Percentiles rank a stretch among this genome's conserved stretches.
Evolutionary conservation across 306 rosid genomes (phyloP).

Genomic region (Cercis canadensis): DNA sequence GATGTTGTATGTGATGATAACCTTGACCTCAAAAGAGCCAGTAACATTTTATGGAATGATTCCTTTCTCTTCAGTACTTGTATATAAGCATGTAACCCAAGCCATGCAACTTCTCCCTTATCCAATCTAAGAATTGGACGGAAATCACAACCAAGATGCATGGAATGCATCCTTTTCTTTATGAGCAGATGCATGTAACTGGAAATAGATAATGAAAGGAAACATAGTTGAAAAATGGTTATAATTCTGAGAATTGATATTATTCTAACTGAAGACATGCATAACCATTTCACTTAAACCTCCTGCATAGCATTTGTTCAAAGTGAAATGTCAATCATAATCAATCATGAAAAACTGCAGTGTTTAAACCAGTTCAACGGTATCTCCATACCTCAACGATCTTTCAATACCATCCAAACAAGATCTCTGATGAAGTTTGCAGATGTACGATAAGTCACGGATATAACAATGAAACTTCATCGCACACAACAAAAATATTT

Average conservation of each 20-base stretch:
- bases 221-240: slow-evolving; percentile 19
- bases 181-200: slow-evolving; percentile 73
- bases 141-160: slow-evolving; percentile 37
- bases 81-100: slow-evolving; percentile 74
- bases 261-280: slow-evolving; percentile 11
- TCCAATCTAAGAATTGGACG: slow-evolving; percentile 60
- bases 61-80: slow-evolving; percentile 73
- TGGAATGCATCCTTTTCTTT: slow-evolving; percentile 67
- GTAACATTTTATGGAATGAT: slow-evolving; percentile 65
- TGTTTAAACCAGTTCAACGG: slow-evolving; percentile 13
- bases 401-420: slow-evolving; percentile 49
- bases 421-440: slow-evolving; percentile 52
- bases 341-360: slow-evolving; percentile 18
- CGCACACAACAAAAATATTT: slow-evolving; percentile 71
- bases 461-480: slow-evolving; percentile 89
- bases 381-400: slow-evolving; percentile 67
- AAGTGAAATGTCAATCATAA: slow-evolving; percentile 28
- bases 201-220: slow-evolving; percentile 33
- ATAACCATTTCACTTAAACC: slow-evolving; percentile 13
- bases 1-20: slow-evolving; percentile 50
- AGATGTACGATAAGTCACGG: slow-evolving; percentile 62
- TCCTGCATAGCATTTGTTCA: slow-evolving; percentile 3
- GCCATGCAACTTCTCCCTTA: slow-evolving; percentile 81
- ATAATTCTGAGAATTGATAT: slow-evolving; percentile 1
- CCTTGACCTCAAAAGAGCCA: slow-evolving; percentile 55